Evolutionary conservation across 2,329 filamentous ascomycete species (phyloP).

Genomic region (Amauroascus niger): DNA sequence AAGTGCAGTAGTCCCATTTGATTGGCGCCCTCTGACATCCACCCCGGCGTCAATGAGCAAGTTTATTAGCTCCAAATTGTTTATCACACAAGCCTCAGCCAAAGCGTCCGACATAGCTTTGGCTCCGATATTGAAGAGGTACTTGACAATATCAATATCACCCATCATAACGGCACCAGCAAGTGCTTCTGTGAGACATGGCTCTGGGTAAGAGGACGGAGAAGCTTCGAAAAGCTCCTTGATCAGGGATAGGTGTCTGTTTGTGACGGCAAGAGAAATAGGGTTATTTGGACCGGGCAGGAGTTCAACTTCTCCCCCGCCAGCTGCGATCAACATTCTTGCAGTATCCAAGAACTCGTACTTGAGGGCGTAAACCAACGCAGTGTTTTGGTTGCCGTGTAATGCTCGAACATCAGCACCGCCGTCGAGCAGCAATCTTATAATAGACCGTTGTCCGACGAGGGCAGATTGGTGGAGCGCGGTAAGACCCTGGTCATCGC

Average conservation of each 20-base stretch:
- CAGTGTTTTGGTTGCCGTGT: background rate
- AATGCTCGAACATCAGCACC: conserved; percentile 2
- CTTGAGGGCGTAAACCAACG: background rate
- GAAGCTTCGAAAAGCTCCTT: background rate
- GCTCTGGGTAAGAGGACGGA: background rate
- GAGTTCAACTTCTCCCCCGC: background rate
- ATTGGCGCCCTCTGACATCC: background rate
- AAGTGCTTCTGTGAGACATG: background rate
- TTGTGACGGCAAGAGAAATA: background rate
- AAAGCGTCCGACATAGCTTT: background rate
- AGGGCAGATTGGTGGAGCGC: conserved; percentile 14
- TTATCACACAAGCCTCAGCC: background rate
- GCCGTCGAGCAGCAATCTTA: conserved; percentile 8
- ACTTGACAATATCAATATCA: background rate
- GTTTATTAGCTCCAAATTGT: conserved; percentile 1
- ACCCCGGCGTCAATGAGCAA: conserved; percentile 2
- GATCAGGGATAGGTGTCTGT: background rate
- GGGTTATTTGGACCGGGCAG: background rate
- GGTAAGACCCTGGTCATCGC: background rate
- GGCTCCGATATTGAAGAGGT: background rate
- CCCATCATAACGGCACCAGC: background rate
- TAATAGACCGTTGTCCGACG: conserved; percentile 2
- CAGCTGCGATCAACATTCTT: background rate
- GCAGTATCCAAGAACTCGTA: background rate
- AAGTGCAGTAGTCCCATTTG: conserved; percentile 1